Base-by-base conservation (phyloP, 2,329 filamentous ascomycete species). In the Setomelanomma holmii region DNA sequence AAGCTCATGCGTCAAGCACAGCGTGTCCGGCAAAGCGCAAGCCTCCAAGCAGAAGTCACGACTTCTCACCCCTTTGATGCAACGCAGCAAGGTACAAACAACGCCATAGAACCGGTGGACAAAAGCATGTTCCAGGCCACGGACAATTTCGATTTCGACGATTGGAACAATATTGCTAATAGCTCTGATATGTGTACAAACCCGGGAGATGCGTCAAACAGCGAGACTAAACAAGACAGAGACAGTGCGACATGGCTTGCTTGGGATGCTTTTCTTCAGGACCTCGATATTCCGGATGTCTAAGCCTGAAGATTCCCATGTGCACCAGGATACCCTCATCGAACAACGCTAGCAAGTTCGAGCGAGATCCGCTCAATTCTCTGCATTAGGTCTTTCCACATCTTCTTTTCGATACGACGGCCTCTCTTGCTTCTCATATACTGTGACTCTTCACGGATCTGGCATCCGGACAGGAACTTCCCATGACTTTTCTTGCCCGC, bases 401-500 rank as follows among this genome's bases (percentile, higher is more conserved):
- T 17, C 40, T 42, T 42, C 23, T 14, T 8, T 22, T 33, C 42
- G 22, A 30, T 51, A 8, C 19, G n/a, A 8, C 19, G 8, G 36
- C 39, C 46, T 5, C 46, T 43, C n/a, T 43, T 14, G n/a, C 40
- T 49, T 17, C 39, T n/a, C 35, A 33, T 23, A 41, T 35, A 33
- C 16, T 20, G 8, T 16, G 33, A 35, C 38, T 23, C 39, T 22
- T 46, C 40, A 36, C 52, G 55, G 4, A 73, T 50, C 46, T 53
- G 36, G 24, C 60, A 66, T 43, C 76, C 59, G 12, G 53, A 67
- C 42, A 77, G 38, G 43, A 75, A 78, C 55, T 71, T 59, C 1
- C 76, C 75, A 63, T 77, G 74, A 35, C 59, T 43, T 60, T 36
- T 30, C 12, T 21, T 16, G 17, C 53, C 51, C 24, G 55, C 30